Evolutionary conservation across 2,329 filamentous ascomycete species (phyloP), one percentile per base, ranked within the genome.

Genomic region (Fusarium sublunatum): DNA sequence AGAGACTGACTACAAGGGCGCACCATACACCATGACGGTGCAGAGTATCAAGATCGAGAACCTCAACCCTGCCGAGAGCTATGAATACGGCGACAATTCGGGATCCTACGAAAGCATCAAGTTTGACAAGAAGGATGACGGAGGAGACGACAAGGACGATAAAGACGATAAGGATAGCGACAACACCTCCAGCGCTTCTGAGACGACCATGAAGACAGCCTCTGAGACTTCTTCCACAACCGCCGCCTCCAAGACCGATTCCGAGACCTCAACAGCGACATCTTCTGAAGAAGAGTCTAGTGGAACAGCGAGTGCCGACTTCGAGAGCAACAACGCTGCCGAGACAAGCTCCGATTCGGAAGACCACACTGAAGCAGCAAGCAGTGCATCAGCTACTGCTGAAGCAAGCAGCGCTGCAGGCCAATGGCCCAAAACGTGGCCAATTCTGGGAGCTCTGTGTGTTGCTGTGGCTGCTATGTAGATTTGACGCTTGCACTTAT

Each of bases 1-100:
- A 53, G 48, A 74, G 15, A 74, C 75, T 2, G 64, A 75, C 45
- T 77, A 67, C 28, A 26, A 29, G 36, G 64, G 79, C 10, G 82
- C 72, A 0, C 87, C 87, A 5, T 89, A 82, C 75, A 84, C 81
- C 58, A 88, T 88, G 86, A 82, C 79, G 51, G 79, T 89, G 4
- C 56, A 73, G 52, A 72, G 67, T n/a, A 53, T 73, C 46, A 78
- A 83, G 70, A 78, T 79, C 11, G 77, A 86, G 31, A 79, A 81
- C 48, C 50, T 69, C 15, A 73, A 71, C 57, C 72, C 72, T 2
- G 59, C 64, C 3, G 45, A 54, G 28, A 80, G 84, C 49, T 73
- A 73, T 35, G 61, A 67, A 0, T 73, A 72, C 39, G 22, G 58
- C n/a, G 72, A 72, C 9, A 34, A 59, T 40, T 56, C 67, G 6